Evolutionary conservation across 2,329 filamentous ascomycete species (phyloP).

Genomic region (Aspergillus sclerotialis): DNA sequence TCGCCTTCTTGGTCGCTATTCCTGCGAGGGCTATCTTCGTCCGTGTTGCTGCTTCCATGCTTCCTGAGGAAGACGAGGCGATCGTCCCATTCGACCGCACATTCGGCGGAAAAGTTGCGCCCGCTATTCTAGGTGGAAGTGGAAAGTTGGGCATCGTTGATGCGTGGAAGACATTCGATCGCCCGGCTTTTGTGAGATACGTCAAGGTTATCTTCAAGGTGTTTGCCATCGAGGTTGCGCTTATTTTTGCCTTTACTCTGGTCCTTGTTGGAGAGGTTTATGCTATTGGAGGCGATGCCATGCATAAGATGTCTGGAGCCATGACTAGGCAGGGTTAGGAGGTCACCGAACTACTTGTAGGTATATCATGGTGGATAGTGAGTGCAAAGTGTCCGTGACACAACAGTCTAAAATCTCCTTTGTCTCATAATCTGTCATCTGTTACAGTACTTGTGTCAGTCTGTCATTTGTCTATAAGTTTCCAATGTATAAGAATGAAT

Average conservation of each 20-base stretch:
- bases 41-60: conserved; percentile 79
- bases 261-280: conserved; percentile 49
- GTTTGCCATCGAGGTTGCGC: conserved; percentile 47
- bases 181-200: conserved; percentile 64
- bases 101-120: conserved; percentile 69
- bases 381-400: too few relatives aligned
- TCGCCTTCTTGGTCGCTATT: conserved; percentile 60
- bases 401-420: too few relatives aligned
- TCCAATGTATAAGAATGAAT: too few relatives aligned
- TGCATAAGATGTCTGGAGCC: conserved; percentile 11
- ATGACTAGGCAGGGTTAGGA: background rate
- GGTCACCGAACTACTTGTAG: background rate
- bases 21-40: conserved; percentile 70
- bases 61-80: conserved; percentile 72
- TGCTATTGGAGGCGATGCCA: conserved; percentile 36
- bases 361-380: too few relatives aligned
- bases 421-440: too few relatives aligned
- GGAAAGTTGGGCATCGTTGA: conserved; percentile 66
- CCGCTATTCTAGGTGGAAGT: conserved; percentile 65
- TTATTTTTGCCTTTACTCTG: conserved; percentile 42
- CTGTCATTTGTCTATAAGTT: too few relatives aligned
- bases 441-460: too few relatives aligned
- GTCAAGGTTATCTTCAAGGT: conserved; percentile 71
- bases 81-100: conserved; percentile 87
- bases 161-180: conserved; percentile 73